Evolutionary conservation across 345 rosid genomes (phyloP), one percentile per base, ranked within the genome.

Genomic region (Gossypium australe): DNA sequence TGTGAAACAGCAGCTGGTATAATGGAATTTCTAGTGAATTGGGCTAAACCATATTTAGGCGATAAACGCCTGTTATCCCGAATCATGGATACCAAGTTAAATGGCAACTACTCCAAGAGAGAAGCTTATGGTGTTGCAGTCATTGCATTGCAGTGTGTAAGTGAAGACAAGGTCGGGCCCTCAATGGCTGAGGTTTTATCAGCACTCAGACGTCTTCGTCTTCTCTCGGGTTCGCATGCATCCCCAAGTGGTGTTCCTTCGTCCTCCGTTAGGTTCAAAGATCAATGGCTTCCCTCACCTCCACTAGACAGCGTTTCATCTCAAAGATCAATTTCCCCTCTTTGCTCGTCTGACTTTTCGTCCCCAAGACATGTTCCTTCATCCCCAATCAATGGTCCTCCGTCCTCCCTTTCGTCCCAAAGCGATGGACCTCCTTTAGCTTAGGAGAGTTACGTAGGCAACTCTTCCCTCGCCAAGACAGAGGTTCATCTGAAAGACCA

Each of bases 61-160:
- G 89, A 88, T 52, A 85, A 78, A 70, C 84, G 93, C 64, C 85
- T 85, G 81, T 66, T 92, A 65, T 89, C 86, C 72, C 84, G 94
- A 25, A 78, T 94, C 27, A 89, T 92, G 89, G 97, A 94, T 73
- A 83, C 88, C 16, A 87, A 87, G 83, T 86, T 94, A 67, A 88
- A 84, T 44, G 96, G 94, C 4, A 87, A 87, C 63, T 90, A 90
- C 70, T 87, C 94, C 53, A 85, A 81, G 44, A 89, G 75, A 76
- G 91, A 83, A 61, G 94, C 97, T 45, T 84, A 43, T 51, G 58
- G 82, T 78, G 85, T 87, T 52, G 89, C 90, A 13, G 25, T 58
- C 47, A 87, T 92, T 27, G 96, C 96, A 44, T 78, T 82, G 61
- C 85, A 81, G 58, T 92, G 97, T 72, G 81, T 85, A 13, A 71